Evolutionary conservation across 192 early-diverging fungal species (phyloP).

Genomic region (Coemansia guatemalensis): DNA sequence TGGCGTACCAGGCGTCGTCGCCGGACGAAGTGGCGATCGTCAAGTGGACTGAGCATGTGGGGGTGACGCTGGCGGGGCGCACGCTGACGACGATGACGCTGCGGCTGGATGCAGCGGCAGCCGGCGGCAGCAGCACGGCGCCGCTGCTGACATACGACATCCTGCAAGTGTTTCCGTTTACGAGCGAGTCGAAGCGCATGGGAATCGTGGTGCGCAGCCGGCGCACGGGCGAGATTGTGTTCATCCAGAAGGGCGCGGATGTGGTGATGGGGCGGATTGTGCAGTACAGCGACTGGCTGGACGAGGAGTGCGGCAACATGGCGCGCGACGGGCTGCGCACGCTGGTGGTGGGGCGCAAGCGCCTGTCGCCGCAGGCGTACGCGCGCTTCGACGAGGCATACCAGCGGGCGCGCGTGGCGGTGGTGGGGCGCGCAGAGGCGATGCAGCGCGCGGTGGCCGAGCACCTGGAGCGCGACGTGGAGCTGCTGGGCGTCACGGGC

Average conservation of each 20-base stretch:
- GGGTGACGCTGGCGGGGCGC: slow-evolving; percentile 77
- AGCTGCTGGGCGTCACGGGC: slow-evolving; percentile 89
- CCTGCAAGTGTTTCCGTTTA: slow-evolving; percentile 96
- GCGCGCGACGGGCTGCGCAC: slow-evolving; percentile 93
- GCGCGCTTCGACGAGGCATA: slow-evolving; percentile 64
- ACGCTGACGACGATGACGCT: slow-evolving; percentile 70
- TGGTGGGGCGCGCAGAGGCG: slow-evolving; percentile 67
- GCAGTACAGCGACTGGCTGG: slow-evolving; percentile 93
- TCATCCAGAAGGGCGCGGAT: slow-evolving; percentile 95
- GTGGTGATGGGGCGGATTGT: slow-evolving; percentile 87
- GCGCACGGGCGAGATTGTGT: slow-evolving; percentile 72
- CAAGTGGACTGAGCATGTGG: slow-evolving; percentile 86
- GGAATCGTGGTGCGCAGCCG: slow-evolving; percentile 83
- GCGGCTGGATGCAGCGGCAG: slow-evolving; percentile 47
- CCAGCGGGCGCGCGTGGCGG: slow-evolving; percentile 69
- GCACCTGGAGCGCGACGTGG: slow-evolving; percentile 80
- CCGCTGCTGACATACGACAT: slow-evolving; percentile 67
- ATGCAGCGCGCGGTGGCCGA: slow-evolving; percentile 67
- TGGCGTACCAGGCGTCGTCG: slow-evolving; percentile 91
- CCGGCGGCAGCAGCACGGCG: slow-evolving; percentile 28
- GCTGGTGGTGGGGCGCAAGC: slow-evolving; percentile 85
- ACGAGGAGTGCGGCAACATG: slow-evolving; percentile 98
- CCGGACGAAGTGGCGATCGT: slow-evolving; percentile 97
- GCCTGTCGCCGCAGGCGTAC: slow-evolving; percentile 71
- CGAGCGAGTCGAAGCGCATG: slow-evolving; percentile 97